A percentile compares a stretch with the other conserved stretches of the same genome.
Conservation (phyloP, 2,329 filamentous ascomycete genomes). For the Fusarium praegraminearum region DNA sequence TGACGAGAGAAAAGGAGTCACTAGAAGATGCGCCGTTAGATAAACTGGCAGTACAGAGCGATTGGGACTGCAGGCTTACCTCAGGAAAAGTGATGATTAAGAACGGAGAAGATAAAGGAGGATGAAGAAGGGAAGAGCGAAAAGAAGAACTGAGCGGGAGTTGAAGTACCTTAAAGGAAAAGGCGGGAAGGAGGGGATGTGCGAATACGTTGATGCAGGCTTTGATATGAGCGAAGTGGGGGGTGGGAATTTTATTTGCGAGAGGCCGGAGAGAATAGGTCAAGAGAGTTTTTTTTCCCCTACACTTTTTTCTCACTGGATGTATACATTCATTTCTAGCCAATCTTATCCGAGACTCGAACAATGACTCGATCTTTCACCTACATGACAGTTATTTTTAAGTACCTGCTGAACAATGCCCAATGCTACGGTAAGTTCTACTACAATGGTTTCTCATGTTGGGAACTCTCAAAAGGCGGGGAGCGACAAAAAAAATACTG, state of each 20-base stretch:
- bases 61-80: conserved; percentile 21
- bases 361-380: conserved; percentile 12
- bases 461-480: conserved; percentile 8
- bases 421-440: conserved; percentile 14
- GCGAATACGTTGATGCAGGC: conserved; percentile 48
- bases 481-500: conserved; percentile 23
- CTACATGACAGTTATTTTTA: neutral
- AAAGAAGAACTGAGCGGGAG: conserved; percentile 49
- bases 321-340: neutral
- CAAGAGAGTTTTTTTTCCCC: conserved; percentile 5
- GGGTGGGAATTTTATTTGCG: conserved; percentile 38
- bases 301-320: neutral
- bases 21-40: conserved; percentile 40
- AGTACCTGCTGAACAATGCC: conserved; percentile 25
- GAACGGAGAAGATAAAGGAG: conserved; percentile 20
- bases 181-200: conserved; percentile 48
- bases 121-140: conserved; percentile 32
- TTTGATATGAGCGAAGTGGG: conserved; percentile 43
- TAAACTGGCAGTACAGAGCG: conserved; percentile 2
- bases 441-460: conserved; percentile 13
- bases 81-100: conserved; percentile 22
- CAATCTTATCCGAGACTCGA: conserved; percentile 22
- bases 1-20: conserved; percentile 42
- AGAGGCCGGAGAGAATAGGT: conserved; percentile 24
- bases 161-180: conserved; percentile 44